phyloP scores from a whole-genome alignment of 352 stramenopile species.

The Thalassiosira ordinaria region DNA sequence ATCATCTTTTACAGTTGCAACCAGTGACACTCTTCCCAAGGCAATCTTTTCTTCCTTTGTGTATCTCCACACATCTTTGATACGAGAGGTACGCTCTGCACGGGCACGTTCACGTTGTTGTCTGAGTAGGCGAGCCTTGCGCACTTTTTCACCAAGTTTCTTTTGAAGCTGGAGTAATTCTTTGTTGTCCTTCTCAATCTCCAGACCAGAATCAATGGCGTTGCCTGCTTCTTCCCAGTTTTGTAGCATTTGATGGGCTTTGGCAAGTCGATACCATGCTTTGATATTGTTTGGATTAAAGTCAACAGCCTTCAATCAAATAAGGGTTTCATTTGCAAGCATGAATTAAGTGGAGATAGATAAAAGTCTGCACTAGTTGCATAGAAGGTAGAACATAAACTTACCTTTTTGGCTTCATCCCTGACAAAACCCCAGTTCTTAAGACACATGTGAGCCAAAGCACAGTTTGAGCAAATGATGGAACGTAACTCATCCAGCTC shows the following conservation, averaged over 20 bases:
- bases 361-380: too few species aligned
- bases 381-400: too few species aligned
- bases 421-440: slow-evolving; percentile 85
- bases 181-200: slow-evolving; percentile 74
- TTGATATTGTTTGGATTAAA: slow-evolving; percentile 85
- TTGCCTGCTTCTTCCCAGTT: slow-evolving; percentile 82
- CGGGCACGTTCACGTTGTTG: slow-evolving; percentile 78
- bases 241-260: slow-evolving; percentile 80
- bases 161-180: slow-evolving; percentile 80
- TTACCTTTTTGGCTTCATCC: slow-evolving; percentile 75
- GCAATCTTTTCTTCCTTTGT: slow-evolving; percentile 76
- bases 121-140: slow-evolving; percentile 65
- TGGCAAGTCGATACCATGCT: slow-evolving; percentile 82
- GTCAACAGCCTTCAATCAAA: slow-evolving; percentile 47
- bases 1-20: slow-evolving; percentile 80
- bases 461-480: slow-evolving; percentile 78
- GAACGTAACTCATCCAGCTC: slow-evolving; percentile 79
- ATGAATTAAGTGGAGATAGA: too few species aligned
- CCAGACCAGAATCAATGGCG: slow-evolving; percentile 80
- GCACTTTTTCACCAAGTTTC: slow-evolving; percentile 66
- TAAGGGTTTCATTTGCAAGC: too few species aligned
- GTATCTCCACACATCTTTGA: slow-evolving; percentile 86
- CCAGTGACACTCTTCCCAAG: slow-evolving; percentile 76
- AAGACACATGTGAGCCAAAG: slow-evolving; percentile 80
- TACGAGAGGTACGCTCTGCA: slow-evolving; percentile 68